These are phyloP conservation scores for Naumovozyma dairenensis DNA, from an alignment of 805 yeast species.

Conservation along the genomic window DNA sequence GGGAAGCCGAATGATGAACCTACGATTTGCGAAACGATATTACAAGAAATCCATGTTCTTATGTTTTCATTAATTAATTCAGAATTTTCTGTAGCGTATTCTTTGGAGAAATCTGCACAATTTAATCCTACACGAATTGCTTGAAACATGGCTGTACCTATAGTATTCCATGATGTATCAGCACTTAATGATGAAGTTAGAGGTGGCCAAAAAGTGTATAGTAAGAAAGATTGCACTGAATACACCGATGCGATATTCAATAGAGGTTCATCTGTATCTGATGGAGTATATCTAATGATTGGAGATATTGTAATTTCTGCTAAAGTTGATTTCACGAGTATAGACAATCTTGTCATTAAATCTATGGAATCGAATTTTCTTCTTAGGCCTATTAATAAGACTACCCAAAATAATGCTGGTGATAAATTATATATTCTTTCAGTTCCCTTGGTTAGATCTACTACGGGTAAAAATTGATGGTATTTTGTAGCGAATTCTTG, in stretches of 20 bases:
- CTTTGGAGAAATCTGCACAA: slow-evolving; percentile 58
- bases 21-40: slow-evolving; percentile 78
- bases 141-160: slow-evolving; percentile 86
- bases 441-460: slow-evolving; percentile 73
- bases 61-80: slow-evolving; percentile 61
- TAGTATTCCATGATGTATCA: slow-evolving; percentile 91
- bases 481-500: slow-evolving; percentile 64
- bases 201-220: slow-evolving; percentile 94
- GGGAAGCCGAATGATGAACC: slow-evolving; percentile 94
- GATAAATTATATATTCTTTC: slow-evolving; percentile 70
- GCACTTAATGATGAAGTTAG: slow-evolving; percentile 89
- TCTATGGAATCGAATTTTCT: slow-evolving; percentile 36
- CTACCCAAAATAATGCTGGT: slow-evolving; percentile 90
- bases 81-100: slow-evolving; percentile 36
- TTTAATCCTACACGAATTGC: slow-evolving; percentile 90
- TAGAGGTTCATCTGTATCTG: slow-evolving; percentile 70
- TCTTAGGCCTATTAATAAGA: slow-evolving; percentile 75
- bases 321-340: slow-evolving; percentile 60
- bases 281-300: slow-evolving; percentile 71
- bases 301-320: slow-evolving; percentile 89
- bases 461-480: slow-evolving; percentile 81
- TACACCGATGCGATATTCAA: slow-evolving; percentile 84
- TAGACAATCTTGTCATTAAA: slow-evolving; percentile 54
- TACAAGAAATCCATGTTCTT: slow-evolving; percentile 90
- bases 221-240: slow-evolving; percentile 84